Evolutionary conservation across 345 rosid genomes (phyloP).

Genomic region (Cardiospermum halicacabum): DNA sequence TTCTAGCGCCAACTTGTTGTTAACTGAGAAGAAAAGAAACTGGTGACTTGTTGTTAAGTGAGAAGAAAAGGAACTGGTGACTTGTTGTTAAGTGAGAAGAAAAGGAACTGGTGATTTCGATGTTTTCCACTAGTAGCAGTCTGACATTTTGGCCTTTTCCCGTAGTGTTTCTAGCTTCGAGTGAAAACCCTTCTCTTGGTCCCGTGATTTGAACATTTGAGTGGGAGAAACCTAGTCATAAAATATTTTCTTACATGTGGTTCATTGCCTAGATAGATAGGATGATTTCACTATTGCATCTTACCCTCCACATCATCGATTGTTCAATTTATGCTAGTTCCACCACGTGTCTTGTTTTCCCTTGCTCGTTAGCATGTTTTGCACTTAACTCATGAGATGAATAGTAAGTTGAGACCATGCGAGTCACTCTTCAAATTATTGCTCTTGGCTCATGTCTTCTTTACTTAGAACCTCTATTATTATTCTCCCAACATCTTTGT

Average conservation of each 20-base stretch:
- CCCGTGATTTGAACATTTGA: neutral
- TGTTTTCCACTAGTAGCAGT: neutral
- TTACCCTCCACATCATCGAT: neutral
- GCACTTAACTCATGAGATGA: neutral
- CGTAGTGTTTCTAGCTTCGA: neutral
- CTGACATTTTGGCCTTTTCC: neutral
- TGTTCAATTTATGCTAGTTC: neutral
- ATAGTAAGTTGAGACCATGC: neutral
- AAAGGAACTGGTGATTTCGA: neutral
- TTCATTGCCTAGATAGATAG: neutral
- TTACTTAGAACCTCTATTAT: neutral
- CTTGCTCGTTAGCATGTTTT: neutral
- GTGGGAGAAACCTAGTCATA: neutral
- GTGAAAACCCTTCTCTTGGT: neutral
- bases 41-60: too few species aligned
- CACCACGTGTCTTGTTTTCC: neutral
- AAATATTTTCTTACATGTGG: neutral
- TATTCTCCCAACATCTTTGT: neutral
- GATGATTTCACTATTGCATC: neutral
- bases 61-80: neutral
- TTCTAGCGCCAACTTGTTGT: neutral
- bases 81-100: too few species aligned
- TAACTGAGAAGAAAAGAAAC: neutral
- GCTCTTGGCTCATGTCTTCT: neutral
- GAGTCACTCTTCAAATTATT: neutral